phyloP scores from a whole-genome alignment of 768 basidiomycete genomes.

The Podaxis sp. region DNA sequence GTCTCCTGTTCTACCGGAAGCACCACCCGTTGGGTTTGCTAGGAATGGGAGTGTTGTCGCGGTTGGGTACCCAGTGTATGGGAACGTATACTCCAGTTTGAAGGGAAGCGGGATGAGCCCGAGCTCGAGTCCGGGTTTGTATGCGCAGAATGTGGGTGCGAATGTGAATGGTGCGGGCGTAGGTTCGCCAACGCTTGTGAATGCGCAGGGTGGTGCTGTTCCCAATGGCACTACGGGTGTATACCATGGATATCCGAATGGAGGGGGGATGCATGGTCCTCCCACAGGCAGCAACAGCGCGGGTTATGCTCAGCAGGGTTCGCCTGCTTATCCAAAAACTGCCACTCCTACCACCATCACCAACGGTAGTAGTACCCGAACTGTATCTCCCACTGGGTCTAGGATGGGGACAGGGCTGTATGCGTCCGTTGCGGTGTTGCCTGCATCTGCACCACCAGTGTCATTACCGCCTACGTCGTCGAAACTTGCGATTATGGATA shows the following conservation, averaged over 20 bases:
- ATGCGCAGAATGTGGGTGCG: neutral
- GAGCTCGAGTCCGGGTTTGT: neutral
- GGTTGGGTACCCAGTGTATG: conserved; percentile 2
- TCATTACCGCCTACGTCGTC: conserved; percentile 25
- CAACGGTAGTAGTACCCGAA: neutral
- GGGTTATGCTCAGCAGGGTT: conserved; percentile 10
- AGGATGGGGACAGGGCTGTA: conserved; percentile 25
- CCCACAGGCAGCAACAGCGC: neutral
- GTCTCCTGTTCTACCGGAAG: conserved; percentile 34
- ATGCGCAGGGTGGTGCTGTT: too few relatives aligned
- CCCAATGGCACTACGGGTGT: too few relatives aligned
- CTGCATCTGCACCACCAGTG: conserved; percentile 5
- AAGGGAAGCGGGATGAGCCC: conserved; percentile 6
- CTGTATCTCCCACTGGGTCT: neutral
- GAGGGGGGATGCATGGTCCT: neutral
- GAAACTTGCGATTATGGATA: conserved; percentile 39
- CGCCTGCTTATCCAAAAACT: neutral
- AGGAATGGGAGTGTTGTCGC: neutral
- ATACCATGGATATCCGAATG: conserved; percentile 5
- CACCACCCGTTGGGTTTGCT: conserved; percentile 11
- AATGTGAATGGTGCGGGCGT: neutral
- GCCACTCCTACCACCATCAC: too few relatives aligned
- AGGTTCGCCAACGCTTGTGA: too few relatives aligned
- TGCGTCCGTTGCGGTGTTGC: conserved; percentile 12
- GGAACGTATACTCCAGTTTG: conserved; percentile 3